phyloP scores from a whole-genome alignment of 1,139 yeast genomes.

The Trichomonascaceae sp. region DNA sequence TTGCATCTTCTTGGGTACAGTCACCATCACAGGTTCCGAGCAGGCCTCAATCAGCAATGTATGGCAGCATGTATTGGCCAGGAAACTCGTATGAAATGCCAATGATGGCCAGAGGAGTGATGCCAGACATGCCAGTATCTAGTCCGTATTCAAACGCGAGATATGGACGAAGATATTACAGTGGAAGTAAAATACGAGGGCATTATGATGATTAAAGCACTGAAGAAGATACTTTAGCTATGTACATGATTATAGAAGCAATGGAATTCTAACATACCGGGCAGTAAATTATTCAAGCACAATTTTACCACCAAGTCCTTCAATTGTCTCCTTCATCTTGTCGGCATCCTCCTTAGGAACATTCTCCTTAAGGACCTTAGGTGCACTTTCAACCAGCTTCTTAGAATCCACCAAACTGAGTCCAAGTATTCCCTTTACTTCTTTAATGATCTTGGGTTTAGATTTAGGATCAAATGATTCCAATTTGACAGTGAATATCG shows the following conservation, averaged over 20 bases:
- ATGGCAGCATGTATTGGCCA: neutral
- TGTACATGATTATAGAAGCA: conserved; percentile 8
- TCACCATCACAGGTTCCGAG: neutral
- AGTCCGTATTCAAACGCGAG: neutral
- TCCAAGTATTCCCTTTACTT: conserved; percentile 86
- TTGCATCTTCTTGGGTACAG: neutral
- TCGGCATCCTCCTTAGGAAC: conserved; percentile 88
- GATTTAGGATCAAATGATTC: conserved; percentile 92
- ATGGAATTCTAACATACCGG: neutral
- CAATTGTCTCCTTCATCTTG: conserved; percentile 86
- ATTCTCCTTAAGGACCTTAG: conserved; percentile 82
- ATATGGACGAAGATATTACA: neutral
- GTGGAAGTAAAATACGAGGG: neutral
- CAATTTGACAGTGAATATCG: conserved; percentile 84
- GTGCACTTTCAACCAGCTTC: conserved; percentile 97
- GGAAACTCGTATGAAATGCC: neutral
- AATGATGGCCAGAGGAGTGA: neutral
- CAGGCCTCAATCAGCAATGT: neutral
- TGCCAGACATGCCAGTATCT: neutral
- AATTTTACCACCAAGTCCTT: conserved; percentile 92
- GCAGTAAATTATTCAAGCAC: conserved; percentile 54
- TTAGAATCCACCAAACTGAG: conserved; percentile 93
- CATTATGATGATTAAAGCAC: neutral
- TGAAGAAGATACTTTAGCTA: conserved; percentile 8
- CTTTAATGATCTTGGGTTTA: conserved; percentile 96